These are phyloP conservation scores for Starmerella bombicola DNA, from an alignment of 805 yeast species.

Conservation along the genomic window DNA sequence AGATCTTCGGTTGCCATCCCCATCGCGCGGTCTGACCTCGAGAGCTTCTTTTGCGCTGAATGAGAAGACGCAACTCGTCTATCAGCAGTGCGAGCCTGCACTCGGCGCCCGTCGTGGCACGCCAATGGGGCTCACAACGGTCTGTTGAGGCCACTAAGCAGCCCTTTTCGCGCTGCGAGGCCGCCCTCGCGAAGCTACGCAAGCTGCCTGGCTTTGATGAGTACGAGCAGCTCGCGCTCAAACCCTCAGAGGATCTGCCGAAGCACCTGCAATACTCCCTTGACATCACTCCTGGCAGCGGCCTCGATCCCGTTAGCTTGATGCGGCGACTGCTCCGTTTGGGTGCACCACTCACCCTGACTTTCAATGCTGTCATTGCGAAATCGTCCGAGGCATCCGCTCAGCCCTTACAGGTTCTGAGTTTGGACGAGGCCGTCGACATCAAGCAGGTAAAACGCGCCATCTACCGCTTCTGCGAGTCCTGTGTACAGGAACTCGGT, in stretches of 20 bases:
- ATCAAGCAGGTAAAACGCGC: constrained; percentile 73
- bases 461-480: constrained; percentile 77
- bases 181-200: constrained; percentile 43
- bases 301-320: constrained; percentile 84
- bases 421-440: constrained; percentile 65
- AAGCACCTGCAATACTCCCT: constrained; percentile 28
- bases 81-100: constrained; percentile 15
- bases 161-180: constrained; percentile 52
- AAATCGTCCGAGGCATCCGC: neutral
- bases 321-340: constrained; percentile 79
- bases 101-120: constrained; percentile 20
- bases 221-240: constrained; percentile 44
- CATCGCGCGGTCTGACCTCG: no score
- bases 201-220: constrained; percentile 56
- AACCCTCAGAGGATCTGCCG: constrained; percentile 19
- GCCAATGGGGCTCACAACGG: constrained; percentile 19
- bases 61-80: constrained; percentile 15
- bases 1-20: no score
- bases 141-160: constrained; percentile 43
- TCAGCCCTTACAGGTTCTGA: constrained; percentile 36
- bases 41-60: neutral
- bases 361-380: constrained; percentile 52
- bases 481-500: constrained; percentile 64
- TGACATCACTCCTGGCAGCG: constrained; percentile 47
- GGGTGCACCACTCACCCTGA: constrained; percentile 81